A percentile compares a stretch with the other conserved stretches of the same genome.
Conservation (phyloP, 352 stramenopile genomes). For the Phytopythium boreale region DNA sequence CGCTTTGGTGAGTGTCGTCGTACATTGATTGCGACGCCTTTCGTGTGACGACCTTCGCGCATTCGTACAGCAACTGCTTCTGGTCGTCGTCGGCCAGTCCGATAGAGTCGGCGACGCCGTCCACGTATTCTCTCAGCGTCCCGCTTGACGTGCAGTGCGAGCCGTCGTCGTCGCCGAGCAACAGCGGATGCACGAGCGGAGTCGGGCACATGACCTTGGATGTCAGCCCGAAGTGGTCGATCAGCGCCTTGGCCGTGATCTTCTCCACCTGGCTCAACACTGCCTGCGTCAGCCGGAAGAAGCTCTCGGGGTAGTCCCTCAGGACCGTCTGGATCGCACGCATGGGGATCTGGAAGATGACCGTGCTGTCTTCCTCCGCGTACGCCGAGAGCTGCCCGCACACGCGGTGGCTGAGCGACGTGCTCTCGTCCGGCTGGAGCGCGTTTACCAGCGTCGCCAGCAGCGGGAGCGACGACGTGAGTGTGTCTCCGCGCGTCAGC, state of each 20-base stretch:
- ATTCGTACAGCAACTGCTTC: conserved; percentile 24
- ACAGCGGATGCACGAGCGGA: conserved; percentile 27
- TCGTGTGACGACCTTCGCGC: conserved; percentile 28
- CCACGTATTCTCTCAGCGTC: conserved; percentile 24
- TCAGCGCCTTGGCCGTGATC: conserved; percentile 72
- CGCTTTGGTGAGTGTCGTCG: conserved; percentile 5
- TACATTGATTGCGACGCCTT: conserved; percentile 8
- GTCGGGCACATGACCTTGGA: conserved; percentile 33
- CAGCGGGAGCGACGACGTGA: conserved; percentile 71
- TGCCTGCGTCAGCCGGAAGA: conserved; percentile 71
- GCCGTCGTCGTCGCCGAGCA: conserved; percentile 14
- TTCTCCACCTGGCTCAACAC: conserved; percentile 80
- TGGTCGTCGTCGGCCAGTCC: conserved; percentile 42
- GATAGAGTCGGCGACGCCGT: conserved; percentile 38
- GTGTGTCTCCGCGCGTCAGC: conserved; percentile 53
- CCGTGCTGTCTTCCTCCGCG: conserved; percentile 42
- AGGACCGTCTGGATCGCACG: conserved; percentile 48
- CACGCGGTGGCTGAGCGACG: conserved; percentile 36
- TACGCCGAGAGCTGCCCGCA: conserved; percentile 52
- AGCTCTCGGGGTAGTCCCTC: conserved; percentile 57
- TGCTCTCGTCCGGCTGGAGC: conserved; percentile 23
- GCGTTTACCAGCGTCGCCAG: conserved; percentile 51
- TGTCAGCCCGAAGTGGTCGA: conserved; percentile 78
- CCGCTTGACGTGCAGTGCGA: conserved; percentile 3
- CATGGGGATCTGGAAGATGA: conserved; percentile 63